Evolutionary conservation across 169 alveolate species (phyloP).

Genomic region (Pseudocohnilembus persalinus): DNA sequence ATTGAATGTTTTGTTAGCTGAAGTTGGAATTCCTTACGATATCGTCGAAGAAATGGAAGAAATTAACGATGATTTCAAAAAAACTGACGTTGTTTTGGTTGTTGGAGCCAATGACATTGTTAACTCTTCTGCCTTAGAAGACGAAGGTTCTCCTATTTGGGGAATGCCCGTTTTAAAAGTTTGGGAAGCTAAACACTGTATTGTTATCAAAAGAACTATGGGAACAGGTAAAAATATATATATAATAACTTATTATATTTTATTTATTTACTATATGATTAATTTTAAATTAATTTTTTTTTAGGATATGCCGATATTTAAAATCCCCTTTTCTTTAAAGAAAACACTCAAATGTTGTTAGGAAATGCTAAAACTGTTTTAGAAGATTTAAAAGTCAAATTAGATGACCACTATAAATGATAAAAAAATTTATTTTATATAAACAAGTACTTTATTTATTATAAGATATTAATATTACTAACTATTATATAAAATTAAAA

Average conservation of each 20-base stretch:
- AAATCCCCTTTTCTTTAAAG: conserved; percentile 91
- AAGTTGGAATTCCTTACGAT: conserved; percentile 94
- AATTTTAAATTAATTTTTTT: too few relatives aligned
- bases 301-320: conserved; percentile 94
- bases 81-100: conserved; percentile 86
- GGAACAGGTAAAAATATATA: too few relatives aligned
- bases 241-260: too few relatives aligned
- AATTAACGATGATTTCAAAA: conserved; percentile 78
- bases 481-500: too few relatives aligned
- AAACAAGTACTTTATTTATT: too few relatives aligned
- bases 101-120: conserved; percentile 96
- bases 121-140: conserved; percentile 91
- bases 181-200: conserved; percentile 90
- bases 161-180: conserved; percentile 97
- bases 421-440: background rate
- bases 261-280: too few relatives aligned
- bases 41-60: conserved; percentile 95
- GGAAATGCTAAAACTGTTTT: conserved; percentile 84
- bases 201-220: conserved; percentile 91
- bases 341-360: conserved; percentile 88
- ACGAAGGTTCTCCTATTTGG: conserved; percentile 85
- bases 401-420: background rate
- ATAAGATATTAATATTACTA: too few relatives aligned
- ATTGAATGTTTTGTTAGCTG: conserved; percentile 95
- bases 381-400: background rate